Evolutionary conservation across 2,329 filamentous ascomycete genomes (phyloP), one percentile per base, ranked within the genome.

Genomic region (Dendrostoma leiphaemia): DNA sequence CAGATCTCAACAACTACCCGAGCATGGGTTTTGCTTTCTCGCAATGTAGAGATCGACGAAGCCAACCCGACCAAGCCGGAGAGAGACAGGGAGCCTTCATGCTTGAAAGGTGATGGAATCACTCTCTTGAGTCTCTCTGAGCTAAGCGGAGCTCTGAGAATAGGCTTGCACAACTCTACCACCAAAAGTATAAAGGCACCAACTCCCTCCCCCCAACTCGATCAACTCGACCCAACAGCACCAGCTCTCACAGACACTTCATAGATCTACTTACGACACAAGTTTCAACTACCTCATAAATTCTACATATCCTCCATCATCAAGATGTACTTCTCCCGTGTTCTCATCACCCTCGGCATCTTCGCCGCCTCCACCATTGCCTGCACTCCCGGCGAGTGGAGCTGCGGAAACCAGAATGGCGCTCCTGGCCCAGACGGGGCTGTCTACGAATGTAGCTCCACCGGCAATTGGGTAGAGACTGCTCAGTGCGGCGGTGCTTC

Each of bases 241-340:
- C 10, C 38, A 41, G 21, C 21, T 41, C 38, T 41, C 19, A 28
- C 32, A 17, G 8, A 15, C 26, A n/a, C 26, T 31, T 13, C 5
- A 13, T 29, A 8, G 15, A 6, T 17, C 13, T 24, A n/a, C 17
- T 10, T 23, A 15, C 9, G 24, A 9, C n/a, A 15, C 19, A 24
- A 17, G 1, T 7, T 41, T 40, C 9, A 37, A 5, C 3, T 26
- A 7, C 4, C 4, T 12, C 10, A 3, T 19, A 7, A 17, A 6
- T 1, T 6, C 3, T 40, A 13, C 38, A 8, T 23, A 24, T 9
- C 3, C 38, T 13, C 6, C 32, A 8, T 19, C 21, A 8, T 28
- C 38, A 53, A 53, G 17, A 53, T 53, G 51, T 48, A 53, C 21
- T 43, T 53, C 43, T 21, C 43, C 40, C 51, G 44, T 28, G 28